Evolutionary conservation across 2,329 filamentous ascomycete genomes (phyloP).

Genomic region (Talaromyces sp.): DNA sequence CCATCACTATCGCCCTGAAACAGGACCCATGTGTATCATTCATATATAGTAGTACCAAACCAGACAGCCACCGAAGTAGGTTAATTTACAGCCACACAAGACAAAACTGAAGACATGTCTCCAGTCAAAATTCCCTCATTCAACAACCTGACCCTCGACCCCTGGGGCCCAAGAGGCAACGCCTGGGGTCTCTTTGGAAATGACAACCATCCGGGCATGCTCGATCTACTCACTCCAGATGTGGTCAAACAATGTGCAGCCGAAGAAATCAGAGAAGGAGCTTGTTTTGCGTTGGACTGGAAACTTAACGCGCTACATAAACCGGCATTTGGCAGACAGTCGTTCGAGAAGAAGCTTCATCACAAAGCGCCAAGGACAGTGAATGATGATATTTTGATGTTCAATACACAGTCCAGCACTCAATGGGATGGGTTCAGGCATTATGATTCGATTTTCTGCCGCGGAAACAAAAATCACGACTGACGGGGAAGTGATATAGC

Average conservation of each 20-base stretch:
- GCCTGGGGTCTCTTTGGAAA: constrained; percentile 52
- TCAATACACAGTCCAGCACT: constrained; percentile 55
- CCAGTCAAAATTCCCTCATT: constrained; percentile 9
- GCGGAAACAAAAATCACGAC: background rate
- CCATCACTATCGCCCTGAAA: background rate
- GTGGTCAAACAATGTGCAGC: constrained; percentile 48
- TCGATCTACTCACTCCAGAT: constrained; percentile 56
- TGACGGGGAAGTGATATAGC: constrained; percentile 22
- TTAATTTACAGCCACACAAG: background rate
- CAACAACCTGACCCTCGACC: constrained; percentile 14
- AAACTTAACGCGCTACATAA: constrained; percentile 52
- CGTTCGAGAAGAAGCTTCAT: constrained; percentile 52
- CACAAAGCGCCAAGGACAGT: constrained; percentile 49
- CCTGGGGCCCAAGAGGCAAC: constrained; percentile 15
- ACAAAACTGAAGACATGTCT: background rate
- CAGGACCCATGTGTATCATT: too few relatives aligned
- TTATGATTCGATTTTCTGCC: constrained; percentile 21
- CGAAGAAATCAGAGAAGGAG: constrained; percentile 52
- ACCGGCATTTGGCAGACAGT: constrained; percentile 53
- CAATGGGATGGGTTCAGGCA: constrained; percentile 47
- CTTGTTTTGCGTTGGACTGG: constrained; percentile 56
- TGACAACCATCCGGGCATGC: constrained; percentile 54
- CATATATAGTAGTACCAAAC: too few relatives aligned
- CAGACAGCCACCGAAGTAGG: too few relatives aligned
- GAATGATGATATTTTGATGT: constrained; percentile 57